Base-by-base conservation (phyloP, 768 basidiomycete species). In the Tylopilus sp. region DNA sequence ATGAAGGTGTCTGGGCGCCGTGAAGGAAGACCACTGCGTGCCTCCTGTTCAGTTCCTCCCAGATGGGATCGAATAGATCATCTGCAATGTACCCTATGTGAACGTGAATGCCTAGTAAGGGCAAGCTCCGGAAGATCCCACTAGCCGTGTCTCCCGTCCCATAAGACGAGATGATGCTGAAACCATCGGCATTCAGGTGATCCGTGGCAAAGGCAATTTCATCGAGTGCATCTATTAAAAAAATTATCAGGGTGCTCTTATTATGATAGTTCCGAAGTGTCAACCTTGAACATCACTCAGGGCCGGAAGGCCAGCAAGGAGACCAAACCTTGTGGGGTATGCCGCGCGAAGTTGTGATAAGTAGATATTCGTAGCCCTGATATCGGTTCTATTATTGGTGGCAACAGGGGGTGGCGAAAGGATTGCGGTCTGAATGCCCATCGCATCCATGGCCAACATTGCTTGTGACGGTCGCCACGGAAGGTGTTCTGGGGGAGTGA, bases 21-120 rank as follows among this genome's bases (percentile, higher is more conserved):
- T 91, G 88, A 21, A 91, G 72, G 63, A 89, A 87, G 19, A 89
- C 84, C 26, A 84, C 77, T 3, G 83, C 78, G 9, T 70, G 62
- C 31, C 87, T 77, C 50, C 67, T 72, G 63, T 89, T 57, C 26
- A 91, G 76, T 60, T 85, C 86, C n/a, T 76, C 74, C 87, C 87
- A 90, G 53, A 91, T 74, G 16, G 78, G 74, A 48, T 85, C 81
- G 56, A 82, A 90, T 11, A 60, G 56, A 55, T 84, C 79, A 61
- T 89, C 77, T 11, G 84, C 88, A 30, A 89, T 64, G 65, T 88
- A 89, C 51, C 68, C 87, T 89, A 54, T 50, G 34, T 21, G 31
- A 28, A 26, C 6, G 41, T 66, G 49, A 57, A 60, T 50, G 22
- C 28, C 25, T 4, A 22, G 21, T 5, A 13, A 21, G 40, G 28